Base-by-base conservation (phyloP, 2,329 filamentous ascomycete species). In the Aspergillus tanneri region DNA sequence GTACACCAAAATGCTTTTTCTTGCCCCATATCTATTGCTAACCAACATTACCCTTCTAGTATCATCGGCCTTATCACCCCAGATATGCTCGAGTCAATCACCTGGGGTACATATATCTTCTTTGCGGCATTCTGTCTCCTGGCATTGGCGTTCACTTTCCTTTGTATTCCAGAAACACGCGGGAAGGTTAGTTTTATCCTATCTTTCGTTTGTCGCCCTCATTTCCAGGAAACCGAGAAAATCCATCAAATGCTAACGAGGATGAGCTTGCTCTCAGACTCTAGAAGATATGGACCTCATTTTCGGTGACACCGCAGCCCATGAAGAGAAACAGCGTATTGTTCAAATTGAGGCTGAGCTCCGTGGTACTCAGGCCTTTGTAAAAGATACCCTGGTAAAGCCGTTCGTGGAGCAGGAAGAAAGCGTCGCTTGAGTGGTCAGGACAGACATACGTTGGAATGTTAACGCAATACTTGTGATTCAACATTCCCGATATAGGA, bases 281-380 rank as follows among this genome's bases (percentile, higher is more conserved):
- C 71, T 83, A 10, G 79, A 83, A 60, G 74, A 82, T 50, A 80
- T 83, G 72, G 78, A 82, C 36, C 68, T 69, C 28, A 70, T 72
- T 25, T 74, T 74, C 46, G 67, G 68, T 2, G 71, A 73, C 40
- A 70, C 62, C 1, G 60, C 58, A 12, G 67, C 66, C 1, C 61
- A 71, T 22, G 63, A 71, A 51, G 69, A 72, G 46, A 67, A 70
- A 52, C 54, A 65, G 45, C 63, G 68, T 22, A 69, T 71, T 40
- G 64, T 66, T 35, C 62, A 65, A 14, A 71, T 72, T 11, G 70
- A 73, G 50, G 61, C 62, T 5, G 60, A 70, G 28, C 48, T 72
- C 23, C 62, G 65, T 6, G 65, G 63, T 11, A 59, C 60, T 4
- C 53, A 52, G 8, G 35, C 59, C 11, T 50, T 53, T 4, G 52